Conservation (phyloP, 1,139 yeast genomes). For the Wickerhamomyces sp. region DNA sequence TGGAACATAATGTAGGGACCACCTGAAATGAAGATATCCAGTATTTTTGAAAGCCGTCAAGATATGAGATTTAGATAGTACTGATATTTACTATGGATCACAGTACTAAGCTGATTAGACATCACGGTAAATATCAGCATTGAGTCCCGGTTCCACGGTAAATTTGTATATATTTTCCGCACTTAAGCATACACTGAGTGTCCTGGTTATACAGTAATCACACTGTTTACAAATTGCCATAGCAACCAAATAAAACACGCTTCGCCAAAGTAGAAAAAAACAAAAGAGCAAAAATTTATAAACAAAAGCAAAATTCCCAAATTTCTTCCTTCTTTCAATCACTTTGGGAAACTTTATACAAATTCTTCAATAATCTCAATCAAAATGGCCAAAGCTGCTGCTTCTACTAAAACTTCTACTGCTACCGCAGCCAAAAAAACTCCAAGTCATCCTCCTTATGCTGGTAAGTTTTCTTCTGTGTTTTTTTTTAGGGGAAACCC, state of each 20-base stretch:
- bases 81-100: neutral
- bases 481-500: slow-evolving; percentile 4
- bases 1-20: no score
- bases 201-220: neutral
- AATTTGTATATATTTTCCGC: neutral
- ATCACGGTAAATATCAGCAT: neutral
- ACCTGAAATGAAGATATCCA: no score
- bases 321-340: neutral
- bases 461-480: slow-evolving; percentile 26
- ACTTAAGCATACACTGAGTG: neutral
- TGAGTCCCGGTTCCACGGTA: neutral
- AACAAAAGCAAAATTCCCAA: slow-evolving; percentile 3
- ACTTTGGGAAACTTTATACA: neutral
- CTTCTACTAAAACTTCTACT: slow-evolving; percentile 9
- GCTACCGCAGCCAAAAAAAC: slow-evolving; percentile 24
- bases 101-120: neutral
- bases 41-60: no score
- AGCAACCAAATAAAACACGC: slow-evolving; percentile 3
- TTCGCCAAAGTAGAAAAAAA: neutral
- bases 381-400: slow-evolving; percentile 13
- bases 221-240: slow-evolving; percentile 2
- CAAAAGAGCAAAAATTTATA: slow-evolving; percentile 1
- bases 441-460: slow-evolving; percentile 36
- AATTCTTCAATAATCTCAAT: neutral
- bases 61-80: neutral